A percentile compares a stretch with the other conserved stretches of the same genome.
phyloP scores from a whole-genome alignment of 2,329 filamentous ascomycete species.

The Scorias spongiosa region DNA sequence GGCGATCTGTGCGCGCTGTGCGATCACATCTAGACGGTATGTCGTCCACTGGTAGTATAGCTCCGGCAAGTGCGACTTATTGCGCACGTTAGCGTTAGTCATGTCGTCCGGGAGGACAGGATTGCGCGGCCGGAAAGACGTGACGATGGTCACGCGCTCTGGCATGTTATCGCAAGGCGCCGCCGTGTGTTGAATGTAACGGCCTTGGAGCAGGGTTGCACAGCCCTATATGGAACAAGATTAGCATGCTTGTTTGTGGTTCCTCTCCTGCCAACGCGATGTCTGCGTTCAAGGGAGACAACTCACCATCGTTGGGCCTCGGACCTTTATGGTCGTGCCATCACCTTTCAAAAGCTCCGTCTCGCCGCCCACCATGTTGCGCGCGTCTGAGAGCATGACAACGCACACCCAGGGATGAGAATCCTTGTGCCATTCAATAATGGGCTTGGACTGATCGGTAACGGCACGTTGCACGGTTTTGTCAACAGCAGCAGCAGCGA shows the following conservation, averaged over 20 bases:
- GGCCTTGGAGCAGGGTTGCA: constrained; percentile 50
- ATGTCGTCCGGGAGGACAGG: constrained; percentile 44
- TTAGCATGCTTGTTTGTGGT: too few relatives aligned
- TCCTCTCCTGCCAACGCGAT: too few relatives aligned
- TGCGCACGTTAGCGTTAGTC: constrained; percentile 44
- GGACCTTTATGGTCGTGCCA: constrained; percentile 41
- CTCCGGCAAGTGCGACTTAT: constrained; percentile 40
- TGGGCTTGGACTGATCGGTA: too few relatives aligned
- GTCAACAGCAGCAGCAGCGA: constrained; percentile 25
- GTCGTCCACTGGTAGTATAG: constrained; percentile 47
- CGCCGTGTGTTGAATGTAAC: constrained; percentile 52
- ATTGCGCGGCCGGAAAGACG: constrained; percentile 46
- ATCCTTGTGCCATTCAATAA: constrained; percentile 48
- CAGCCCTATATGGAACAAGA: constrained; percentile 37
- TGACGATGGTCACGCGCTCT: constrained; percentile 52
- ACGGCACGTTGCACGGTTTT: too few relatives aligned
- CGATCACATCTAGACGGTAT: constrained; percentile 39
- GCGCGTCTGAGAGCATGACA: constrained; percentile 50
- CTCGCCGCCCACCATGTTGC: constrained; percentile 48
- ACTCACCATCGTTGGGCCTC: constrained; percentile 29
- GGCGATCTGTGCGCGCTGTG: too few relatives aligned
- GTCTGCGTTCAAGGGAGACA: too few relatives aligned
- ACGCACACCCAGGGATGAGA: constrained; percentile 54
- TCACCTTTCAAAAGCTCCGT: constrained; percentile 41
- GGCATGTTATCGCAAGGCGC: constrained; percentile 41